Evolutionary conservation across 1,284 basidiomycete genomes (phyloP).

Genomic region (Microbotryomycetes sp.): DNA sequence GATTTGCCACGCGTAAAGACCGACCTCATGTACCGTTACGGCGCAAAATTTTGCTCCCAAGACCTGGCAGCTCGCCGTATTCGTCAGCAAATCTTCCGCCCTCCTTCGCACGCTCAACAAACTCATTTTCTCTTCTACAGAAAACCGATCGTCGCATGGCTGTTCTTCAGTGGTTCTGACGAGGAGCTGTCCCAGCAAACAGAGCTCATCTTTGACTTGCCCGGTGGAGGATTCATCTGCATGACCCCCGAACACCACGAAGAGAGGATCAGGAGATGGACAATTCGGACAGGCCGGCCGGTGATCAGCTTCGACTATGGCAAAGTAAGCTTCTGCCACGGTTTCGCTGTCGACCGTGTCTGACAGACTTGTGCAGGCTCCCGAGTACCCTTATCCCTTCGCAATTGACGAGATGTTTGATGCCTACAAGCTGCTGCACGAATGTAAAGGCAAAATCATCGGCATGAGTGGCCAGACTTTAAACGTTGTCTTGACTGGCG

Average conservation of each 20-base stretch:
- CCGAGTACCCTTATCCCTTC: constrained; percentile 74
- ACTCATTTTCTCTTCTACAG: constrained; percentile 38
- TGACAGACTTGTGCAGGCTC: constrained; percentile 18
- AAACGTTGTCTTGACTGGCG: constrained; percentile 70
- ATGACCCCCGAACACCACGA: constrained; percentile 95
- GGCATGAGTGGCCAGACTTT: constrained; percentile 73
- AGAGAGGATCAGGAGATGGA: constrained; percentile 83
- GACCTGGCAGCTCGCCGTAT: constrained; percentile 68
- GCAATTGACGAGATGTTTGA: constrained; percentile 93
- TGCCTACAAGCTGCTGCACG: constrained; percentile 69
- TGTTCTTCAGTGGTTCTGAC: constrained; percentile 73
- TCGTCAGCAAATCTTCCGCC: constrained; percentile 2
- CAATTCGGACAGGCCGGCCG: constrained; percentile 66
- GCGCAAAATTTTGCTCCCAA: constrained; percentile 68
- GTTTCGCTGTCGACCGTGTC: background rate
- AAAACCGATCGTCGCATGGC: constrained; percentile 71
- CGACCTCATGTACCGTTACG: constrained; percentile 56
- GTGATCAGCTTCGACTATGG: constrained; percentile 87
- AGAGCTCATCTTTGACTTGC: constrained; percentile 82
- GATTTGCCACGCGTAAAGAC: constrained; percentile 55
- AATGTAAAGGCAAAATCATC: constrained; percentile 68
- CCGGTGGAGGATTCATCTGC: constrained; percentile 91
- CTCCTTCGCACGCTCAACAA: constrained; percentile 27
- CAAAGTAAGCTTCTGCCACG: constrained; percentile 60
- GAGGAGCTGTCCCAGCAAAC: constrained; percentile 59